phyloP scores from a whole-genome alignment of 805 yeast species.

The Ogataea dorogensis region DNA sequence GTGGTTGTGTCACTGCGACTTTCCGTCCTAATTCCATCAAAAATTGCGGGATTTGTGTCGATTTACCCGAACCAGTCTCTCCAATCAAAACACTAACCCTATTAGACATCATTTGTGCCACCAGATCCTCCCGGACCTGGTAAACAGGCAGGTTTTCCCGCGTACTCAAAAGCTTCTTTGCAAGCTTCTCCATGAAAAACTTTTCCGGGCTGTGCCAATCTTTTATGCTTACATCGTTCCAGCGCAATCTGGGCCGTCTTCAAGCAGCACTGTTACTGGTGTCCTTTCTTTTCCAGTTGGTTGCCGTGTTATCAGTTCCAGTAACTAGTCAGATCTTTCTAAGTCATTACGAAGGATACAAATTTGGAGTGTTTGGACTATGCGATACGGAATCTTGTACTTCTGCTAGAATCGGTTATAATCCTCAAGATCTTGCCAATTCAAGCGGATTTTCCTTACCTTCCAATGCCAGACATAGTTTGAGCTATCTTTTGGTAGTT shows the following conservation, averaged over 20 bases:
- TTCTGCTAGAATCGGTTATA: conserved; percentile 43
- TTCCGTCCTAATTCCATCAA: conserved; percentile 54
- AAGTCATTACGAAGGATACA: conserved; percentile 46
- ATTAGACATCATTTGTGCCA: conserved; percentile 50
- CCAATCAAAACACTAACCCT: conserved; percentile 84
- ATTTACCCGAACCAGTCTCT: conserved; percentile 92
- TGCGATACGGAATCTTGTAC: conserved; percentile 47
- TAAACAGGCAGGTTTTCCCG: conserved; percentile 73
- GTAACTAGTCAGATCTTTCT: conserved; percentile 48
- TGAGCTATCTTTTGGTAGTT: conserved; percentile 61
- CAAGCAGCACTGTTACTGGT: conserved; percentile 37
- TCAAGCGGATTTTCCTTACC: conserved; percentile 49
- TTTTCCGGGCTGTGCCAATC: conserved; percentile 8
- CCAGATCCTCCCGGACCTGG: conserved; percentile 62
- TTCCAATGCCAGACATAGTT: conserved; percentile 54
- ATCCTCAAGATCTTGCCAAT: conserved; percentile 31
- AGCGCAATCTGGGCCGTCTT: conserved; percentile 20
- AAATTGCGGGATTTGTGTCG: conserved; percentile 95
- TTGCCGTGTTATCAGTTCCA: conserved; percentile 63
- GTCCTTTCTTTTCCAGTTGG: conserved; percentile 55
- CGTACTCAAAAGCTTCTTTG: conserved; percentile 44
- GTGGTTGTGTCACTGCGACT: conserved; percentile 93
- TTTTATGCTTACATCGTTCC: conserved; percentile 12
- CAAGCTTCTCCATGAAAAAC: conserved; percentile 37
- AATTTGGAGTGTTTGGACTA: conserved; percentile 72